Percentiles rank a stretch among this genome's conserved stretches.
Evolutionary conservation across 2,329 filamentous ascomycete species (phyloP).

Genomic region (Coniochaeta sp.): DNA sequence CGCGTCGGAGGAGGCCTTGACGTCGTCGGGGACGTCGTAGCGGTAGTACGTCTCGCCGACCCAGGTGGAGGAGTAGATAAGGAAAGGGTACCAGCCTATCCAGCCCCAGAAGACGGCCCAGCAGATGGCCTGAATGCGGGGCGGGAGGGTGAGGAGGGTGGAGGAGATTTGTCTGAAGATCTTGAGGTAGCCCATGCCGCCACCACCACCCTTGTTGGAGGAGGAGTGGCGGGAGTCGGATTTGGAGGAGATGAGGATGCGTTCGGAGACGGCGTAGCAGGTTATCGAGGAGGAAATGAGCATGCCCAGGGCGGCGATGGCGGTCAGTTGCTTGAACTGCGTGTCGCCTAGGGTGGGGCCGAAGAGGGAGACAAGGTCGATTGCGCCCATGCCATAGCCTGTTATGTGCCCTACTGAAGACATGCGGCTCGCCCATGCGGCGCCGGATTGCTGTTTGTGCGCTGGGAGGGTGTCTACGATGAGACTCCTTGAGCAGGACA

Average conservation of each 20-base stretch:
- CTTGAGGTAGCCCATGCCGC: constrained; percentile 54
- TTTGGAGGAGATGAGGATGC: constrained; percentile 60
- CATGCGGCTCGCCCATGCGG: constrained; percentile 90
- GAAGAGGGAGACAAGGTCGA: constrained; percentile 74
- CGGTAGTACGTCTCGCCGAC: constrained; percentile 95
- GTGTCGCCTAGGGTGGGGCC: constrained; percentile 74
- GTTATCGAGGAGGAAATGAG: constrained; percentile 67
- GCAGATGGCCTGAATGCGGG: constrained; percentile 83
- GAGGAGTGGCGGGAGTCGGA: constrained; percentile 40
- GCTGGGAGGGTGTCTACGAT: constrained; percentile 90
- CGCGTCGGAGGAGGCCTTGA: constrained; percentile 58
- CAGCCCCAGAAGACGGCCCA: constrained; percentile 95
- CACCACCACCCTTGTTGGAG: too few relatives aligned
- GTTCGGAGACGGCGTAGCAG: constrained; percentile 83
- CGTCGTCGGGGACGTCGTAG: constrained; percentile 65
- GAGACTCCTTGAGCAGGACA: constrained; percentile 84
- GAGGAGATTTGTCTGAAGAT: constrained; percentile 71
- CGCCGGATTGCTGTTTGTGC: constrained; percentile 82
- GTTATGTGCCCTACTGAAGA: constrained; percentile 75
- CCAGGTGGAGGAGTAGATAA: constrained; percentile 96
- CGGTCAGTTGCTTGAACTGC: constrained; percentile 90
- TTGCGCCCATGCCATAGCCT: constrained; percentile 77
- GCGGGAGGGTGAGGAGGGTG: constrained; percentile 71
- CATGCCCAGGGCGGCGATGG: constrained; percentile 70
- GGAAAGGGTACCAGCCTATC: constrained; percentile 98